Conservation (phyloP, 2,329 filamentous ascomycete species). For the Diaporthe australafricana region DNA sequence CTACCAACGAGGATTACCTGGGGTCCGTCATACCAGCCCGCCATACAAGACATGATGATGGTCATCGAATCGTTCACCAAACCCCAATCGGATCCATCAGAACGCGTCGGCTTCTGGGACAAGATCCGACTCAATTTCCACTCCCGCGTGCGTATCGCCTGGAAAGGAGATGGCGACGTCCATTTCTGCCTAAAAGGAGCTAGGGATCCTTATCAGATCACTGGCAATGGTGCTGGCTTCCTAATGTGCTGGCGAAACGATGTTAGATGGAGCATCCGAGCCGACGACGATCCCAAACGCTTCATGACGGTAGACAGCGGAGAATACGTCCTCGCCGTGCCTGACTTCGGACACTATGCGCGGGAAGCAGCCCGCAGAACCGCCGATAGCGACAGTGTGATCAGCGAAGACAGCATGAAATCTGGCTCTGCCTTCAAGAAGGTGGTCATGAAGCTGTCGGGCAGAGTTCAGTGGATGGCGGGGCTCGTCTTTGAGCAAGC, state of each 20-base stretch:
- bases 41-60: slow-evolving; percentile 99
- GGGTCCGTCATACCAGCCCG: slow-evolving; percentile 97
- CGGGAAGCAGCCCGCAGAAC: slow-evolving; percentile 68
- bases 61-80: slow-evolving; percentile 98
- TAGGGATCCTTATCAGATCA: slow-evolving; percentile 92
- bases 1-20: slow-evolving; percentile 94
- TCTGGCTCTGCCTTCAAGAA: slow-evolving; percentile 93
- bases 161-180: slow-evolving; percentile 96
- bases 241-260: slow-evolving; percentile 99
- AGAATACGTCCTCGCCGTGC: slow-evolving; percentile 93
- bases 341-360: slow-evolving; percentile 91
- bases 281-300: slow-evolving; percentile 86
- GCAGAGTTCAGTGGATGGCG: slow-evolving; percentile 92
- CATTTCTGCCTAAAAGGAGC: slow-evolving; percentile 92
- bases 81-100: slow-evolving; percentile 91
- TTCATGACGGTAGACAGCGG: slow-evolving; percentile 97
- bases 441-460: slow-evolving; percentile 97
- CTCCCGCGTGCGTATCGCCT: slow-evolving; percentile 87
- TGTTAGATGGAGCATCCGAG: slow-evolving; percentile 87
- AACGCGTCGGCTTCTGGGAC: slow-evolving; percentile 97
- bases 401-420: slow-evolving; percentile 73
- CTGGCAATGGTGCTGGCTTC: slow-evolving; percentile 92
- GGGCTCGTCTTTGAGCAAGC: slow-evolving; percentile 94
- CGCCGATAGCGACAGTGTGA: slow-evolving; percentile 69
- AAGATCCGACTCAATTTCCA: slow-evolving; percentile 96